These are phyloP conservation scores for Magnaporthiopsis rhizophila DNA, from an alignment of 2,329 filamentous ascomycete species.

Conservation along the genomic window DNA sequence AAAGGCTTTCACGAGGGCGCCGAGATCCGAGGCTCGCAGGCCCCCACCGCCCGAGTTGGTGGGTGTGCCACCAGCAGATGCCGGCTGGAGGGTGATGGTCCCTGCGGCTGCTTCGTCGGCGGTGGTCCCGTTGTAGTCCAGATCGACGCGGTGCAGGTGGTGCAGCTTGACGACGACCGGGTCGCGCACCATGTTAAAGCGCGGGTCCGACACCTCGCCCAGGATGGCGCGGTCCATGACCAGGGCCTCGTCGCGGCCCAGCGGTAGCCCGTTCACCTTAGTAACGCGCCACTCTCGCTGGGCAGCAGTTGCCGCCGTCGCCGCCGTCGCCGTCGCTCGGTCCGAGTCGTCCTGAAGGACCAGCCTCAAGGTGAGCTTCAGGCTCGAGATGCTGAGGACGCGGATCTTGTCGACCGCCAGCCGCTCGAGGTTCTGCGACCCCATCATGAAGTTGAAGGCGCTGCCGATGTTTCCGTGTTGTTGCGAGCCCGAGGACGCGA, in stretches of 20 bases:
- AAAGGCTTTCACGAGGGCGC: conserved; percentile 38
- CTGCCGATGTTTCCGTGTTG: conserved; percentile 28
- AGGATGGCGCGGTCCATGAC: conserved; percentile 71
- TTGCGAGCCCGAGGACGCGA: conserved; percentile 41
- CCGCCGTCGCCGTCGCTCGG: neutral
- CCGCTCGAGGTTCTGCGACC: conserved; percentile 38
- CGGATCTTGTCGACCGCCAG: conserved; percentile 37
- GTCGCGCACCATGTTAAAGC: conserved; percentile 74
- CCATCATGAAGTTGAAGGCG: conserved; percentile 38
- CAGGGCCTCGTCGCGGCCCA: conserved; percentile 83
- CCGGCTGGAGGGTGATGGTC: neutral
- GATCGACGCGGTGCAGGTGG: conserved; percentile 54
- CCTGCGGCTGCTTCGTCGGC: conserved; percentile 5
- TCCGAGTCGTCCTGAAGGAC: conserved; percentile 39
- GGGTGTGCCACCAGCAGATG: neutral
- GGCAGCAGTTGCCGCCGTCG: conserved; percentile 8
- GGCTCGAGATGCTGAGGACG: conserved; percentile 44
- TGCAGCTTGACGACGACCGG: conserved; percentile 31
- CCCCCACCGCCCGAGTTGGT: neutral
- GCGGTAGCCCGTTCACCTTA: conserved; percentile 68
- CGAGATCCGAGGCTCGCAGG: conserved; percentile 18
- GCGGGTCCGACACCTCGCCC: conserved; percentile 69
- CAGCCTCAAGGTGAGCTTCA: conserved; percentile 59
- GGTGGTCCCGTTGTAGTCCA: conserved; percentile 44
- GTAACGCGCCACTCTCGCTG: conserved; percentile 61